A percentile compares a stretch with the other conserved stretches of the same genome.
phyloP scores from a whole-genome alignment of 2,329 filamentous ascomycete genomes.

The Hortaea sp. region DNA sequence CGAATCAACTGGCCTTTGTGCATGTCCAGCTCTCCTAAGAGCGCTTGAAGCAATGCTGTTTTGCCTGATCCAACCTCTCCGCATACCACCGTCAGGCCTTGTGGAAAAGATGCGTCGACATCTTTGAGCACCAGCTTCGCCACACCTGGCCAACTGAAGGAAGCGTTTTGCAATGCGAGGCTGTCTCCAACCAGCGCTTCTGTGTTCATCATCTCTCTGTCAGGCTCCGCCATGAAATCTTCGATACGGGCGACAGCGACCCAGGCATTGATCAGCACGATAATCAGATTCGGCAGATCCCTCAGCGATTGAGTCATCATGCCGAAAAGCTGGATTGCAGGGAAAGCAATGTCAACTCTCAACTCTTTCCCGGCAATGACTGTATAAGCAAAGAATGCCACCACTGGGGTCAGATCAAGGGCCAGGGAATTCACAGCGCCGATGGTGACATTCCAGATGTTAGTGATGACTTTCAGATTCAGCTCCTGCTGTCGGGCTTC shows the following conservation, averaged over 20 bases:
- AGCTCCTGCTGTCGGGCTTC: conserved; percentile 58
- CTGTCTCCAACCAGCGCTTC: conserved; percentile 24
- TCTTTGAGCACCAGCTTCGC: conserved; percentile 44
- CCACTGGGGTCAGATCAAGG: conserved; percentile 66
- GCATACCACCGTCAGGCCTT: conserved; percentile 49
- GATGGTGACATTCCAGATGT: conserved; percentile 53
- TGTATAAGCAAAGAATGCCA: conserved; percentile 74
- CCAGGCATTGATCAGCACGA: conserved; percentile 68
- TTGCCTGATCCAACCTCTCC: conserved; percentile 58
- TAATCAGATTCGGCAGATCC: conserved; percentile 66
- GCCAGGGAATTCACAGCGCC: conserved; percentile 60
- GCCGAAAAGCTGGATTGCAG: conserved; percentile 69
- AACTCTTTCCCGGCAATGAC: conserved; percentile 57
- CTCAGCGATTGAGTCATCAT: conserved; percentile 65
- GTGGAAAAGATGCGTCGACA: conserved; percentile 44
- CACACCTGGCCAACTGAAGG: conserved; percentile 71
- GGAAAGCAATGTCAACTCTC: conserved; percentile 75
- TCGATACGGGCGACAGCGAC: conserved; percentile 76
- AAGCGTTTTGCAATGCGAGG: conserved; percentile 50
- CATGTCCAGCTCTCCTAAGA: conserved; percentile 50
- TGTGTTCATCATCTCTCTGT: conserved; percentile 44
- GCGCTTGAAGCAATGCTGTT: conserved; percentile 48
- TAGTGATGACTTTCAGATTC: conserved; percentile 52
- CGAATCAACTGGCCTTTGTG: conserved; percentile 40
- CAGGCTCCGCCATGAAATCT: conserved; percentile 74